phyloP scores from a whole-genome alignment of 148 eudicot genomes.

The Amaranthus cruentus region DNA sequence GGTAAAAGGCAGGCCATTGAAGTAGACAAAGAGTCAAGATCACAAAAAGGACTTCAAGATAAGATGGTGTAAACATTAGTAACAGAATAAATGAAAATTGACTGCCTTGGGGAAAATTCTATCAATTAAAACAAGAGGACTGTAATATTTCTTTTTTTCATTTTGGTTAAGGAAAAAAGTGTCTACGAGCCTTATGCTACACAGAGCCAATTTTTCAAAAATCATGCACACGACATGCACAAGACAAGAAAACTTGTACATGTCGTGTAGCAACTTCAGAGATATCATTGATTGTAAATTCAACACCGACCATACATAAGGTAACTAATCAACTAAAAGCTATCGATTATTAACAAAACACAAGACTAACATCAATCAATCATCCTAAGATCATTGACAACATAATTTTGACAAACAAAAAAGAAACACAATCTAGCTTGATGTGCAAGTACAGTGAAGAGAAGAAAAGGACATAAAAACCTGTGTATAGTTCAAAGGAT shows the following conservation, averaged over 20 bases:
- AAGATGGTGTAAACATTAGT: background rate
- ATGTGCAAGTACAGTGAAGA: background rate
- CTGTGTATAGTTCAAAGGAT: constrained; percentile 86
- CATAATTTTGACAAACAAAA: background rate
- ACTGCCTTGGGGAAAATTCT: too few species aligned
- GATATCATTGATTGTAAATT: background rate
- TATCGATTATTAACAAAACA: background rate
- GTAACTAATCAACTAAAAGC: background rate
- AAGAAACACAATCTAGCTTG: background rate
- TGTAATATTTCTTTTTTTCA: too few species aligned
- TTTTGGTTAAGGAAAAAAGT: too few species aligned
- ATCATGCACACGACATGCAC: too few species aligned
- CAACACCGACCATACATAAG: background rate
- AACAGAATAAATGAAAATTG: too few species aligned
- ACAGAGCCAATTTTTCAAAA: too few species aligned
- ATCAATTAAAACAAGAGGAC: too few species aligned
- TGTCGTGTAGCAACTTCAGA: background rate
- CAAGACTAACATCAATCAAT: background rate
- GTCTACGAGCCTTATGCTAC: too few species aligned
- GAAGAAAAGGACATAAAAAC: constrained; percentile 27
- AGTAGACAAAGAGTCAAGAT: background rate
- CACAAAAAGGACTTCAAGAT: background rate
- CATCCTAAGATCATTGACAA: background rate
- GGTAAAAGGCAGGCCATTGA: background rate
- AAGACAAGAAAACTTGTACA: too few species aligned